These are phyloP conservation scores for Trypanosomatidae sp. DNA, from an alignment of 208 protist species.

Conservation along the genomic window DNA sequence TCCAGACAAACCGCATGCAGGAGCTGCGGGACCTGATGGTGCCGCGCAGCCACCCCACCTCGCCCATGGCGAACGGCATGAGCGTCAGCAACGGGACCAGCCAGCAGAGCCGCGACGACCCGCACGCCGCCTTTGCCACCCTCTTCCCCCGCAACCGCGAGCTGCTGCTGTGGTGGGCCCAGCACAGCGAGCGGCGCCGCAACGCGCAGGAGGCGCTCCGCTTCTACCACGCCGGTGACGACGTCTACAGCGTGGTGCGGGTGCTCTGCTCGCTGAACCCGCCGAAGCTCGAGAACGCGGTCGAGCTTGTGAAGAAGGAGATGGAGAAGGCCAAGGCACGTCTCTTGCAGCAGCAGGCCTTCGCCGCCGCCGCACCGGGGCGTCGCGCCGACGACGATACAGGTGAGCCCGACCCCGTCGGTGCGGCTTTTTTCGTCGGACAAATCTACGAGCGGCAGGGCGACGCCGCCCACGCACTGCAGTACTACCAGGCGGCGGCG, in stretches of 20 bases:
- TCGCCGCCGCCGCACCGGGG: conserved; percentile 25
- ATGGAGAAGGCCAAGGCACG: conserved; percentile 53
- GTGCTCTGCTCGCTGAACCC: conserved; percentile 79
- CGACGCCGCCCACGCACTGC: conserved; percentile 69
- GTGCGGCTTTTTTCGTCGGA: conserved; percentile 94
- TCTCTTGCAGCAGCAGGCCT: conserved; percentile 50
- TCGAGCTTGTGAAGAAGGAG: conserved; percentile 81
- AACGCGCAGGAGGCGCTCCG: conserved; percentile 87
- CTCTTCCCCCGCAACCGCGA: conserved; percentile 79
- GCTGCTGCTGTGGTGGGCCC: conserved; percentile 92
- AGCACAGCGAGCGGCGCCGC: conserved; percentile 89
- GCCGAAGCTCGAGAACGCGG: conserved; percentile 80
- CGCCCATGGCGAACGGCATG: conserved; percentile 8
- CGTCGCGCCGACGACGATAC: conserved; percentile 12
- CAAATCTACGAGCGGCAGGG: conserved; percentile 85
- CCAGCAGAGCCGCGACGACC: conserved; percentile 10
- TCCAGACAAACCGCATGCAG: conserved; percentile 72
- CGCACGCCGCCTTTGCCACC: conserved; percentile 40
- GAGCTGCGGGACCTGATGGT: conserved; percentile 90
- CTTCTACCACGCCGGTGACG: conserved; percentile 92
- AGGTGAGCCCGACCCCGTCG: conserved; percentile 57
- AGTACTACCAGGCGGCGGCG: conserved; percentile 88
- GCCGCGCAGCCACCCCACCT: conserved; percentile 18
- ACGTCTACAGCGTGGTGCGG: conserved; percentile 90
- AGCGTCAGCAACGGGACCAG: conserved; percentile 1